Evolutionary conservation across 768 basidiomycete genomes (phyloP).

Genomic region (Pisolithus orientalis): DNA sequence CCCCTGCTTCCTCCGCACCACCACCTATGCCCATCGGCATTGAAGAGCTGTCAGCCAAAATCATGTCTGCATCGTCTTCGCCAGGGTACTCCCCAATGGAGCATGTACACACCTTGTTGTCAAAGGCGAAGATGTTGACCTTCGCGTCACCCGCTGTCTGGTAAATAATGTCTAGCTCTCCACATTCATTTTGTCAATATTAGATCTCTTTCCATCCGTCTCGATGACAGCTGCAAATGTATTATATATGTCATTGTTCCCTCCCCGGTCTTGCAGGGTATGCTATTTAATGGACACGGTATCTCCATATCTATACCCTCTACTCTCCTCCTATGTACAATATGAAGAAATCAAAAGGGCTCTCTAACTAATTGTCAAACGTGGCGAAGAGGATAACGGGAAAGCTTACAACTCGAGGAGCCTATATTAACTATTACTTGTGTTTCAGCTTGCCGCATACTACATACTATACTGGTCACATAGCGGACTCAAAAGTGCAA

Average conservation of each 20-base stretch:
- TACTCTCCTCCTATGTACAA: constrained; percentile 19
- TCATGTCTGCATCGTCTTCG: too few relatives aligned
- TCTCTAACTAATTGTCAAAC: neutral
- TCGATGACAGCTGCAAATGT: constrained; percentile 25
- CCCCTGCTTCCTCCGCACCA: constrained; percentile 56
- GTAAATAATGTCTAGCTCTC: constrained; percentile 31
- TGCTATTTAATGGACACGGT: constrained; percentile 23
- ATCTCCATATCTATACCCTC: constrained; percentile 28
- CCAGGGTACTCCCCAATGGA: constrained; percentile 21
- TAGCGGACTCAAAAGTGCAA: too few relatives aligned
- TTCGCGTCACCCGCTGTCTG: constrained; percentile 57
- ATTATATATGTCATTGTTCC: constrained; percentile 3
- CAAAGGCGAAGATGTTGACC: constrained; percentile 60
- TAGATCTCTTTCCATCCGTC: constrained; percentile 21
- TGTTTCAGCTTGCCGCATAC: too few relatives aligned
- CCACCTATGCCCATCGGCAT: constrained; percentile 52
- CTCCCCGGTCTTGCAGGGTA: constrained; percentile 5
- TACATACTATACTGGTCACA: too few relatives aligned
- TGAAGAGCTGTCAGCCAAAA: too few relatives aligned
- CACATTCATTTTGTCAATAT: constrained; percentile 17
- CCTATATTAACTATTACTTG: too few relatives aligned
- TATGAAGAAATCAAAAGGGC: constrained; percentile 23
- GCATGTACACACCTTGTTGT: constrained; percentile 20
- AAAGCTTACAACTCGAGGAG: too few relatives aligned
- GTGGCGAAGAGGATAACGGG: too few relatives aligned